These are phyloP conservation scores for Aspergillus awamori DNA, from an alignment of 2,329 filamentous ascomycete species.

Conservation along the genomic window DNA sequence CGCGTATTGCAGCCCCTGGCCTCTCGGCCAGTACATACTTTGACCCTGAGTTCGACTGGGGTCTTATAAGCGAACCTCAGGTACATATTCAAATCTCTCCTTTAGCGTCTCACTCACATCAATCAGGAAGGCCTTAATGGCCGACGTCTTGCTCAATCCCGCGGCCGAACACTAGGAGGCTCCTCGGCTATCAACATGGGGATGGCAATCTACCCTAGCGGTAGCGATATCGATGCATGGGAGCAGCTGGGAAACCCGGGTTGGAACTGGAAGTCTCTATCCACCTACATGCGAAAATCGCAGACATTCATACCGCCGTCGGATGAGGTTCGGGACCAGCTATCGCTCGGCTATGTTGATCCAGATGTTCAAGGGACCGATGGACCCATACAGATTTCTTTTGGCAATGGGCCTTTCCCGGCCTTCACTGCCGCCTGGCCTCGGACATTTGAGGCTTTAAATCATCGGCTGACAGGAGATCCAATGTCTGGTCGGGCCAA, in stretches of 20 bases:
- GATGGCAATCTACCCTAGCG: slow-evolving; percentile 23
- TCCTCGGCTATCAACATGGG: slow-evolving; percentile 50
- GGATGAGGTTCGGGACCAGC: neutral
- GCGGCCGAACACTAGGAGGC: slow-evolving; percentile 54
- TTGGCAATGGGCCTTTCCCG: neutral
- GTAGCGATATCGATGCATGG: slow-evolving; percentile 50
- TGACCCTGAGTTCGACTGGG: neutral
- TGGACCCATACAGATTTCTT: neutral
- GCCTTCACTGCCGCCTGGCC: neutral
- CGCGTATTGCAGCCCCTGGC: slow-evolving; percentile 19
- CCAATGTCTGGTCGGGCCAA: neutral
- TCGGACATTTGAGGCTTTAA: neutral
- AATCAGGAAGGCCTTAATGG: slow-evolving; percentile 35
- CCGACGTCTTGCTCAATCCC: slow-evolving; percentile 44
- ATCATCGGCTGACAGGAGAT: neutral
- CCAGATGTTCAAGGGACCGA: neutral
- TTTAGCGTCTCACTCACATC: neutral
- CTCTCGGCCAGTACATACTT: neutral
- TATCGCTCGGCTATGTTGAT: neutral
- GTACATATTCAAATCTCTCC: neutral
- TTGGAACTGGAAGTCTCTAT: slow-evolving; percentile 48
- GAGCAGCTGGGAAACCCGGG: slow-evolving; percentile 48
- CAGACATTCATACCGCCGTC: slow-evolving; percentile 23
- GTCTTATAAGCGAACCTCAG: neutral
- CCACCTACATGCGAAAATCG: slow-evolving; percentile 55